Percentiles rank a stretch among this genome's conserved stretches.
phyloP scores from a whole-genome alignment of 306 rosid species.

The Trichosanthes truncata region DNA sequence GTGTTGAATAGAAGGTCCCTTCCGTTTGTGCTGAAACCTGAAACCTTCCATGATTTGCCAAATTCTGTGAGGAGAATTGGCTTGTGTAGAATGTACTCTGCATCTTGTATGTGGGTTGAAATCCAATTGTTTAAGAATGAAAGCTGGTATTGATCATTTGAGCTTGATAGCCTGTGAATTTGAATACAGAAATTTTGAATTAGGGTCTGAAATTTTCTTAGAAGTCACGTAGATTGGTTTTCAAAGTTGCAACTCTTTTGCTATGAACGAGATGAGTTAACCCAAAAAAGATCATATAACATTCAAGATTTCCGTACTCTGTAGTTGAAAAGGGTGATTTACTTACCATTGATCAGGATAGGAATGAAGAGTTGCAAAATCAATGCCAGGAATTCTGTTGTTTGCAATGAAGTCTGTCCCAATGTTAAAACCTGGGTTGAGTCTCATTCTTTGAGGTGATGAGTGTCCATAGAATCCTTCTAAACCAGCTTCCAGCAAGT shows the following conservation, averaged over 20 bases:
- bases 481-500: conserved; percentile 75
- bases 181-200: not conserved
- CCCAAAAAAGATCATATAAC: not conserved
- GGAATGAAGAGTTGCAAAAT: conserved; percentile 79
- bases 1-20: conserved; percentile 55
- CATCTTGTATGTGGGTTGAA: conserved; percentile 49
- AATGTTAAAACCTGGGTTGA: conserved; percentile 51
- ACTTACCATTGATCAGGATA: conserved; percentile 96
- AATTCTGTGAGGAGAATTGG: conserved; percentile 65
- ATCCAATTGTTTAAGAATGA: conserved; percentile 81
- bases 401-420: conserved; percentile 87
- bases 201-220: not conserved
- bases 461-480: conserved; percentile 89
- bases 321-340: not conserved
- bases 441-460: conserved; percentile 53
- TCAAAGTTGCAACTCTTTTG: not conserved
- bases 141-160: conserved; percentile 45
- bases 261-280: not conserved
- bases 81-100: conserved; percentile 49
- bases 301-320: not conserved
- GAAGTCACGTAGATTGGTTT: not conserved
- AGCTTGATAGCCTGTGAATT: conserved; percentile 43
- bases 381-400: conserved; percentile 48
- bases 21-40: conserved; percentile 39
- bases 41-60: conserved; percentile 63